Evolutionary conservation across 2,329 filamentous ascomycete genomes (phyloP).

Genomic region (Clonostachys byssicola): DNA sequence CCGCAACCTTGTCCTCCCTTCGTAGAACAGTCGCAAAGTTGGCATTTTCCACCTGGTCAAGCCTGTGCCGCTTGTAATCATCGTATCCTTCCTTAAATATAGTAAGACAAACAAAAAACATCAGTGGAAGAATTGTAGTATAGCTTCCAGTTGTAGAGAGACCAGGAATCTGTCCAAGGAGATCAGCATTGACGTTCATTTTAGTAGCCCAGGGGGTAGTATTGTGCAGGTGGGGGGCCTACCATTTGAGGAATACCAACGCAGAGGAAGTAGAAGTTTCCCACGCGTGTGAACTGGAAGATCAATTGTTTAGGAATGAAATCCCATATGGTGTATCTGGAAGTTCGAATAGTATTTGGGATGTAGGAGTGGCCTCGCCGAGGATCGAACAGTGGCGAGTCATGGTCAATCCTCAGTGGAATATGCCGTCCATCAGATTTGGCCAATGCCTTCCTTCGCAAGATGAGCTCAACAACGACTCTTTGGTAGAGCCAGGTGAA

Average conservation of each 20-base stretch:
- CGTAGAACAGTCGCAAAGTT: conserved; percentile 40
- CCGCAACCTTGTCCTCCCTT: conserved; percentile 24
- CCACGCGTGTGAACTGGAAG: conserved; percentile 81
- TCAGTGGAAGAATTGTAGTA: conserved; percentile 69
- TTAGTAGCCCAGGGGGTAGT: conserved; percentile 46
- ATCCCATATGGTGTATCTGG: conserved; percentile 78
- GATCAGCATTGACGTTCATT: conserved; percentile 7
- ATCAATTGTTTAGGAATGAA: conserved; percentile 82
- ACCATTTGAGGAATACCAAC: conserved; percentile 77
- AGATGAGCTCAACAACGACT: conserved; percentile 40
- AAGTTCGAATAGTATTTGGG: conserved; percentile 70
- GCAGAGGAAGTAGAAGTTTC: conserved; percentile 84
- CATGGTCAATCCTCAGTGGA: conserved; percentile 31
- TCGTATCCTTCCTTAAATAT: conserved; percentile 86
- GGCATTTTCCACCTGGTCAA: conserved; percentile 79
- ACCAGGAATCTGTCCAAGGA: conserved; percentile 48
- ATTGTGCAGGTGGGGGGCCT: conserved; percentile 2
- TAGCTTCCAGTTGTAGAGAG: conserved; percentile 72
- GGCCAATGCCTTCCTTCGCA: conserved; percentile 64
- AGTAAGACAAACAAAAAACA: conserved; percentile 76
- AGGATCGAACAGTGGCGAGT: conserved; percentile 39
- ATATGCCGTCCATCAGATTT: conserved; percentile 64
- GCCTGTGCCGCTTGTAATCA: conserved; percentile 72
- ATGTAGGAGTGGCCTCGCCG: conserved; percentile 45
- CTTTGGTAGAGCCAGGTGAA: conserved; percentile 22